Evolutionary conservation across 495 filamentous ascomycete genomes (phyloP).

Genomic region (Hypoxylon crocopeplum): DNA sequence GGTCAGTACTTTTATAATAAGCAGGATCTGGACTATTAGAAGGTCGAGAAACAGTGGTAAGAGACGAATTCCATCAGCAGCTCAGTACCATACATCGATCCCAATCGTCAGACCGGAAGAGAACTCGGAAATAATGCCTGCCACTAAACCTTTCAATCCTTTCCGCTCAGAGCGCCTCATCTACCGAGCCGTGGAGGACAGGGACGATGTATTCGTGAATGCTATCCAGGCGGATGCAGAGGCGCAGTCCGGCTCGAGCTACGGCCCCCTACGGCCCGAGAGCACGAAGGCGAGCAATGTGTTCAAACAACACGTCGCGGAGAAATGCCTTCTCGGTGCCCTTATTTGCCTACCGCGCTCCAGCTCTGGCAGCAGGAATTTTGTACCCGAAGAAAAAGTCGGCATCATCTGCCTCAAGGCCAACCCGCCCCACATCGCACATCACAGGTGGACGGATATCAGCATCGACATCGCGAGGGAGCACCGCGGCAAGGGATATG

Average conservation of each 20-base stretch:
- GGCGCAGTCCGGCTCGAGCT: slow-evolving; percentile 34
- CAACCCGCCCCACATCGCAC: slow-evolving; percentile 19
- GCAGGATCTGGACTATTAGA: too few relatives aligned
- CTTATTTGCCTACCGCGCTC: too few relatives aligned
- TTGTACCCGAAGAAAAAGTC: too few relatives aligned
- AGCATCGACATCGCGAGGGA: slow-evolving; percentile 47
- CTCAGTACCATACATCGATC: too few relatives aligned
- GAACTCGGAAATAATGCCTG: too few relatives aligned
- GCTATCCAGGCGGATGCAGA: slow-evolving; percentile 36
- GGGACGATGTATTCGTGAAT: slow-evolving; percentile 42
- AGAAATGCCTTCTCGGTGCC: slow-evolving; percentile 46
- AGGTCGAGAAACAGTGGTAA: too few relatives aligned
- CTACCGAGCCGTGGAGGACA: slow-evolving; percentile 44
- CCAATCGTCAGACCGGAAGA: too few relatives aligned
- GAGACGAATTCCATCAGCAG: too few relatives aligned
- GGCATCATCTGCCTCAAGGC: slow-evolving; percentile 38
- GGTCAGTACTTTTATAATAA: too few relatives aligned
- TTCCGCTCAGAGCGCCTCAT: too few relatives aligned
- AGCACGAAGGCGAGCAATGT: slow-evolving; percentile 20
- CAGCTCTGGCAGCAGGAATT: too few relatives aligned
- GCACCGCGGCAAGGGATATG: slow-evolving; percentile 59
- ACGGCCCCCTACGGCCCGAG: slow-evolving; percentile 31
- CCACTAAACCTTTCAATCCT: too few relatives aligned
- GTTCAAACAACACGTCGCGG: slow-evolving; percentile 33
- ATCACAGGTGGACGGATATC: slow-evolving; percentile 53